Conservation (phyloP, 345 rosid species). For the Chamaenerion angustifolium region DNA sequence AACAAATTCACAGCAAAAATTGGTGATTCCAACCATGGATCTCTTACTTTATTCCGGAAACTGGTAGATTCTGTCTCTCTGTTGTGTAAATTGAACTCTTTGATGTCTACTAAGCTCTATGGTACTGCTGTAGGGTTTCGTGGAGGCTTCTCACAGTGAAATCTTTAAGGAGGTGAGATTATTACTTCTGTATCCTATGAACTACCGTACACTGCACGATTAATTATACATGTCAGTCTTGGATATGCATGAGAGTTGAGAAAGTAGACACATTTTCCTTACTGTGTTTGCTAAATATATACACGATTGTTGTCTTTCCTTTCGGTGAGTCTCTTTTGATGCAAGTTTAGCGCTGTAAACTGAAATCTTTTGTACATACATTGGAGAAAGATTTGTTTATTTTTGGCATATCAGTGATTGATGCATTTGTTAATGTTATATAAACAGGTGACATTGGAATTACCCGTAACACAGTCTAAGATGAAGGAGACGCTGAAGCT, state of each 20-base stretch:
- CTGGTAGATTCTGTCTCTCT: conserved; percentile 26
- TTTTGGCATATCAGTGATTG: not conserved
- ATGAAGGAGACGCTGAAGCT: conserved; percentile 33
- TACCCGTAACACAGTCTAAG: conserved; percentile 28
- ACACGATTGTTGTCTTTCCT: not conserved
- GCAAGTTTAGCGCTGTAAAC: not conserved
- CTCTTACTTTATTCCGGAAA: conserved; percentile 60
- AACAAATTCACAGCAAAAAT: conserved; percentile 56
- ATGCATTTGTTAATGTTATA: not conserved
- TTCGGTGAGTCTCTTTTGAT: not conserved
- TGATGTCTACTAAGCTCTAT: not conserved
- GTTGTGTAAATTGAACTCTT: not conserved
- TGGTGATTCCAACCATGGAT: conserved; percentile 67
- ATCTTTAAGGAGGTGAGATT: conserved; percentile 72
- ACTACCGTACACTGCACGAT: not conserved
- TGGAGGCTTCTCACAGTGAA: conserved; percentile 44
- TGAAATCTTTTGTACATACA: not conserved
- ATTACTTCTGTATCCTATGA: not conserved
- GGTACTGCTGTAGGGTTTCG: conserved; percentile 43
- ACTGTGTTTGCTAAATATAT: too few species aligned
- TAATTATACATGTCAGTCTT: not conserved
- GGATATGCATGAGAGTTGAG: too few species aligned
- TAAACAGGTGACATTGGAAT: conserved; percentile 57
- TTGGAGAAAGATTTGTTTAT: not conserved
- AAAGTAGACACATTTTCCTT: too few species aligned